Base-by-base conservation (phyloP, 2,329 filamentous ascomycete genomes). In the Fusarium armeniacum region DNA sequence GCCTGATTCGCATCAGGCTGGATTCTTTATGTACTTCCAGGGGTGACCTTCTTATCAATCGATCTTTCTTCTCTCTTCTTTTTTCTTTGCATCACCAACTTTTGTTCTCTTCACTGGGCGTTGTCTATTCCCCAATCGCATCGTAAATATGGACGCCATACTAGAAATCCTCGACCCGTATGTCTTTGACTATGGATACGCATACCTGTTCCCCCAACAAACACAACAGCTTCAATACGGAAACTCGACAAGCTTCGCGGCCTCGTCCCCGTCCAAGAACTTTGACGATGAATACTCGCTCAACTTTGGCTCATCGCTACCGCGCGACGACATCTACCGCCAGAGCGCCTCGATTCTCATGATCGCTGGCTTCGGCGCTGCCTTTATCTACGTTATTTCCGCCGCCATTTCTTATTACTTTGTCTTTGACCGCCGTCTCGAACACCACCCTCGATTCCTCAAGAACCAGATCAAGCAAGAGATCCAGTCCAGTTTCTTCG, bases 321-420 rank as follows among this genome's bases (percentile, higher is more conserved):
- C 78, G 6, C 81, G 81, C 69, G 81, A 83, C 75, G 78, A 81
- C 73, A 77, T 83, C 56, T 71, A 76, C 40, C 81, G 81, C 54
- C 81, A 83, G 58, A 67, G 71, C 71, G 71, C 76, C 52, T 82
- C 81, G 1, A 76, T 83, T 51, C 71, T 82, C 13, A 52, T 80
- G 67, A 68, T 82, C 54, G 81, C 80, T 24, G 78, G 80, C 65
- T 55, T 81, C 33, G 81, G 80, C 58, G 80, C 80, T 56, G 75
- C 78, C 16, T 43, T 67, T 40, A 72, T 78, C 33, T 94, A 93
- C 83, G 91, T 91, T 76, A 71, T 90, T 69, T 91, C 88, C 77
- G 89, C 91, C 26, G 84, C 87, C 38, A 81, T 93, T 16, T 93
- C 91, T 35, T 94, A 94, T 81, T 80, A 90, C 79, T 88, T 93